Base-by-base conservation (phyloP, 2,329 filamentous ascomycete species). In the Apiospora malaysiana region DNA sequence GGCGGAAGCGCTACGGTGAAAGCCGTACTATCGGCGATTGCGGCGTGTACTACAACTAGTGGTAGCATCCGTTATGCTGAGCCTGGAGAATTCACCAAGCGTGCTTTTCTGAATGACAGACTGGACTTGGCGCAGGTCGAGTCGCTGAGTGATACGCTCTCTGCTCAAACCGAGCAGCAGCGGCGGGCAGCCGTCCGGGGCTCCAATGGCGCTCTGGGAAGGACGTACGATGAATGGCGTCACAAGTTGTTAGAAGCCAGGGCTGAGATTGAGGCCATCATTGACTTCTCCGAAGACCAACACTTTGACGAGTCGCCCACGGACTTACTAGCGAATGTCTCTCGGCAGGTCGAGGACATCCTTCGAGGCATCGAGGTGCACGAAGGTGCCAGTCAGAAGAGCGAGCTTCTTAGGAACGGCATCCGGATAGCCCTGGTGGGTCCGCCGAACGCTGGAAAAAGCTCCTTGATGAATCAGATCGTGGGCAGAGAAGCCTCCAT, bases 241-340 rank as follows among this genome's bases (percentile, higher is more conserved):
- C 84, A 89, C 73, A 86, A 90, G 74, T 83, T 99, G 23, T 85
- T 98, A 8, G 87, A 92, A 73, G 95, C 95, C 12, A 90, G 96
- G 1, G 96, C 94, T 12, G 95, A 98, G 82, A 87, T 99, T 49
- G 96, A 99, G 82, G 96, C 96, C 0, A 83, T 99, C 75, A 98
- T 99, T 73, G 96, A 99, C 81, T 99, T 99, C 79, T 93, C 94
- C 0, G 96, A 99, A 80, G 96, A 98, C 77, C 95, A 99, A 82
- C 93, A 98, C 83, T 97, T 99, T 77, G 95, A 98, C 75, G 94
- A 97, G 81, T 92, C 93, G 2, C 93, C 94, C 0, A 83, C 86
- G 0, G 88, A 93, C 70, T 85, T 98, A 27, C 86, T 97, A 63
- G 80, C 78, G 0, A 94, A 91, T 67, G 93, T 98, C 42, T 87